Evolutionary conservation across 768 basidiomycete species (phyloP).

Genomic region (Auriscalpium orientale): DNA sequence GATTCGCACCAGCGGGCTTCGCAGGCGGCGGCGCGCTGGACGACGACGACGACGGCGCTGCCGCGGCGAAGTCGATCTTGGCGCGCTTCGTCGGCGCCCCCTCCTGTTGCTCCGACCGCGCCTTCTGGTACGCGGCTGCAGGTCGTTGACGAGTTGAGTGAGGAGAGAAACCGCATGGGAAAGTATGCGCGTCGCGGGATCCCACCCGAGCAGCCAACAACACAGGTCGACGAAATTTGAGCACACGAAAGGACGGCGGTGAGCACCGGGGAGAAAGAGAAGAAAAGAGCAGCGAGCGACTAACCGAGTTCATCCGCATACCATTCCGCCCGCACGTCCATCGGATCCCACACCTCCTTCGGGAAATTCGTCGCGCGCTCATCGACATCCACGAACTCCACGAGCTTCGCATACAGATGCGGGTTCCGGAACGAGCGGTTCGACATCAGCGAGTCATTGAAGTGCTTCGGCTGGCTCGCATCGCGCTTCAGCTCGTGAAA

Average conservation of each 20-base stretch:
- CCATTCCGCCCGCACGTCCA: slow-evolving; percentile 58
- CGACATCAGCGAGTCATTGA: slow-evolving; percentile 92
- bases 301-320: slow-evolving; percentile 73
- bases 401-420: slow-evolving; percentile 90
- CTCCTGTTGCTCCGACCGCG: not conserved
- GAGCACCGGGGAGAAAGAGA: not conserved
- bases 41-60: not conserved
- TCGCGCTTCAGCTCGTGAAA: slow-evolving; percentile 70
- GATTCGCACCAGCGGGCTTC: not conserved
- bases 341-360: slow-evolving; percentile 63
- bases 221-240: too few species aligned
- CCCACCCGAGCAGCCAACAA: too few species aligned
- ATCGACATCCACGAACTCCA: slow-evolving; percentile 89
- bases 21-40: not conserved
- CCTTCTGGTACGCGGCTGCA: not conserved
- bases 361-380: slow-evolving; percentile 85
- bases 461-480: slow-evolving; percentile 64
- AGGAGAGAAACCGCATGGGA: not conserved
- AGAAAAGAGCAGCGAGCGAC: slow-evolving; percentile 19
- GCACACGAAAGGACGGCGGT: not conserved
- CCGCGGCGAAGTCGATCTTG: not conserved
- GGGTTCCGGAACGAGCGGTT: slow-evolving; percentile 94
- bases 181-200: too few species aligned
- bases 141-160: not conserved
- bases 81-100: not conserved